A percentile compares a stretch with the other conserved stretches of the same genome.
Conservation (phyloP, 2,329 filamentous ascomycete genomes). For the Celoporthe dispersa region DNA sequence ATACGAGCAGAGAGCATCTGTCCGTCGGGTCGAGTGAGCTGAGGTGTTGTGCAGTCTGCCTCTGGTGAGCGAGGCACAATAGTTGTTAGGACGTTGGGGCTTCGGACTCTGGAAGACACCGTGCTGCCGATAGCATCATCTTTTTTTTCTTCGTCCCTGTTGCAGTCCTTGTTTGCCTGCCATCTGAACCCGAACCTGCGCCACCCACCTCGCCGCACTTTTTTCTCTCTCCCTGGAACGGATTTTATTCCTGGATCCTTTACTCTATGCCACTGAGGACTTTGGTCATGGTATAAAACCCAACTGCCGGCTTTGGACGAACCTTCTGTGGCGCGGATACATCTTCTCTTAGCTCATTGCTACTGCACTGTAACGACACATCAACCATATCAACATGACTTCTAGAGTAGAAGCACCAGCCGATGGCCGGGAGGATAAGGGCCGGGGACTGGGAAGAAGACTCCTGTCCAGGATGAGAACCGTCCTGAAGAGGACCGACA, state of each 20-base stretch:
- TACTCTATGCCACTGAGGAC: not conserved
- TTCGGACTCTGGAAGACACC: not conserved
- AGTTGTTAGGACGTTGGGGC: not conserved
- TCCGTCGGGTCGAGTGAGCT: not conserved
- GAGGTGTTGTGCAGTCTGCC: not conserved
- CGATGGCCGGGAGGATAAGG: constrained; percentile 45
- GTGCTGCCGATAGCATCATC: not conserved
- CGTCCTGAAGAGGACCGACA: constrained; percentile 51
- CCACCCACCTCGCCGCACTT: not conserved
- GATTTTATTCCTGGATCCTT: not conserved
- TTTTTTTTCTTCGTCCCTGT: no score
- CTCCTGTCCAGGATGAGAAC: constrained; percentile 55
- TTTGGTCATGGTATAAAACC: constrained; percentile 6
- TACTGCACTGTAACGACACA: not conserved
- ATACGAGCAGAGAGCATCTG: not conserved
- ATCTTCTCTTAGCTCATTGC: not conserved
- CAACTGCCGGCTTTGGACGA: not conserved
- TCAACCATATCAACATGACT: constrained; percentile 43
- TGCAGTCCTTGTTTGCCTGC: not conserved
- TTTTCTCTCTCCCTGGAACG: not conserved
- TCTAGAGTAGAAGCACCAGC: constrained; percentile 46
- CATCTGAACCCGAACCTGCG: not conserved
- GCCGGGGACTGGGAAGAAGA: constrained; percentile 50
- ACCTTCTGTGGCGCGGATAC: constrained; percentile 2
- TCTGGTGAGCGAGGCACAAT: not conserved